Base-by-base conservation (phyloP, 108 stramenopile genomes). In the Asterionellopsis glacialis region DNA sequence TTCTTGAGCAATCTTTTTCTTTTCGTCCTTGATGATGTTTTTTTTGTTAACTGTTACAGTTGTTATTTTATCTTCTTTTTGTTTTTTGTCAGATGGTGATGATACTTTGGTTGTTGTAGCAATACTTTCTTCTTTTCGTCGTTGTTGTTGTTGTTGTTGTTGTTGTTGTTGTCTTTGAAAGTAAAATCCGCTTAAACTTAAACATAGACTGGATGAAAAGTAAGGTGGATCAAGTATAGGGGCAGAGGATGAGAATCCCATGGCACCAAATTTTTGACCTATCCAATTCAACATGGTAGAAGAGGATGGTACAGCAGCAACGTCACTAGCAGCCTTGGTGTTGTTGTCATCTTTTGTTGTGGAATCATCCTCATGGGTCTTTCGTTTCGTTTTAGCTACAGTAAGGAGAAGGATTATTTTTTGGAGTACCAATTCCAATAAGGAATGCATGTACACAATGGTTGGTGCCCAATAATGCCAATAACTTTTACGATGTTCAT, bases 141-240 rank as follows among this genome's bases (percentile, higher is more conserved):
- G 52, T 14, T 25, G 43, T 59, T 9, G 21, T 19, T 25, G 24
- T 41, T 26, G 56, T 24, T n/a, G 45, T 22, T 16, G 5, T 28
- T 22, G 57, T 15, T 24, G 25, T 59, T 15, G 59, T 58, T 27
- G 54, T 15, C 24, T 21, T 28, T 25, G 38, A 42, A 55, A 81
- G 55, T 87, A 85, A 53, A 87, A 77, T 16, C 89, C 84, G 59
- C 74, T 85, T 71, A 87, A 51, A 45, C 65, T 74, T 9, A 91
- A 60, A 28, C 64, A 15, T 0, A 73, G 67, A 28, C 68, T 82
- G 21, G 70, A 76, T 0, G 85, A 75, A 59, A 81, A 81, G 25
- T 75, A 67, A 0, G 89, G 89, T 26, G 77, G 68, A 16, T 52
- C 18, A 7, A 81, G 85, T 40, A 85, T 52, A 4, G 89, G 89